Percentiles rank a stretch among this genome's conserved stretches.
Evolutionary conservation across 306 rosid species (phyloP).

Genomic region (Psophocarpus tetragonolobus): DNA sequence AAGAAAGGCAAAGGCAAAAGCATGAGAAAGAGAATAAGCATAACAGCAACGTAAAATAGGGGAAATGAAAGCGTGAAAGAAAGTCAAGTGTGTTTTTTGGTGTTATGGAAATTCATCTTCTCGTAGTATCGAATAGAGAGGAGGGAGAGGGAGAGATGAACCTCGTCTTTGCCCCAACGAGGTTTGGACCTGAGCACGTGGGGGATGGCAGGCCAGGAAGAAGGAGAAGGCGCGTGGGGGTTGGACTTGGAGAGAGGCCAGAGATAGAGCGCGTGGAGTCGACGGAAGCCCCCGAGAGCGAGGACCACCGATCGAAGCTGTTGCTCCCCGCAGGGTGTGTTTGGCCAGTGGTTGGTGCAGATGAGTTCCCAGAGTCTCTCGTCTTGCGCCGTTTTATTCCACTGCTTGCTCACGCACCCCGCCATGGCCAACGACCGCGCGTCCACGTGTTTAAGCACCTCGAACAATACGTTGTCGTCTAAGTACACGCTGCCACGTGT

Average conservation of each 20-base stretch:
- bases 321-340: slow-evolving; percentile 80
- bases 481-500: too few species aligned
- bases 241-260: slow-evolving; percentile 71
- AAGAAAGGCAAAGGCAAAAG: too few species aligned
- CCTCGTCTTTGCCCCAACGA: slow-evolving; percentile 90
- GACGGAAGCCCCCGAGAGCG: slow-evolving; percentile 96
- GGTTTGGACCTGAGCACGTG: slow-evolving; percentile 58
- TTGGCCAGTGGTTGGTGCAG: slow-evolving; percentile 89
- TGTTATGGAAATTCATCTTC: slow-evolving; percentile 78
- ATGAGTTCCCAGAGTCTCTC: slow-evolving; percentile 99
- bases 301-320: slow-evolving; percentile 95
- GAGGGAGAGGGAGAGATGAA: slow-evolving; percentile 86
- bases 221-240: slow-evolving; percentile 49
- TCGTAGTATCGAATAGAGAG: slow-evolving; percentile 93
- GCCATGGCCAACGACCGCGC: slow-evolving; percentile 73
- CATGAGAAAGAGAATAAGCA: too few species aligned
- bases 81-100: too few species aligned
- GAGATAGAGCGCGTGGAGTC: slow-evolving; percentile 75
- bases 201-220: slow-evolving; percentile 46
- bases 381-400: slow-evolving; percentile 87
- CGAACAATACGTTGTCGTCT: slow-evolving; percentile 83
- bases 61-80: too few species aligned
- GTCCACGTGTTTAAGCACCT: slow-evolving; percentile 90
- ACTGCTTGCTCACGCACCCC: slow-evolving; percentile 84
- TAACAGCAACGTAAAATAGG: too few species aligned